These are phyloP conservation scores for Acanthamoeba castellanii DNA, from an alignment of 208 protist species.

Conservation along the genomic window DNA sequence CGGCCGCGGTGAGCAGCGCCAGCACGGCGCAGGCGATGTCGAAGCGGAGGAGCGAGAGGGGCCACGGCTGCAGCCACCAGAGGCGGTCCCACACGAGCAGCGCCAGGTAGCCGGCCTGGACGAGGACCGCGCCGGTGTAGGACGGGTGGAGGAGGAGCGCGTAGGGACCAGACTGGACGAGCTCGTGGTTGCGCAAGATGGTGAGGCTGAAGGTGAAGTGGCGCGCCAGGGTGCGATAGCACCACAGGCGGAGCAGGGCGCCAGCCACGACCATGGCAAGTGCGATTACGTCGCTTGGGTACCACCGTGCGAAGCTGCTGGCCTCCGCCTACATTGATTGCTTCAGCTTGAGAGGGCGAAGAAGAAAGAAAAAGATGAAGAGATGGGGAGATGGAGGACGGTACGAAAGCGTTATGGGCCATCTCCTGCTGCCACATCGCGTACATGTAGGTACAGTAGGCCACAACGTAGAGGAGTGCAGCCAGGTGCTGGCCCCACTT, in stretches of 20 bases:
- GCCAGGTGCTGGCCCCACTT: background rate
- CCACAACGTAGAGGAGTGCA: background rate
- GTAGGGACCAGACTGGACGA: conserved; percentile 37
- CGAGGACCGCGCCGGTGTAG: background rate
- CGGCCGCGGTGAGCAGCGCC: background rate
- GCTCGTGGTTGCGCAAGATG: conserved; percentile 38
- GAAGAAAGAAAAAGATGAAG: background rate
- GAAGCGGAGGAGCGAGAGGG: background rate
- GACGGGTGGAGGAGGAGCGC: conserved; percentile 36
- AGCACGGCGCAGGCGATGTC: background rate
- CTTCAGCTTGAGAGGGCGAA: background rate
- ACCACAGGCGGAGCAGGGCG: background rate
- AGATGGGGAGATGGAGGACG: background rate
- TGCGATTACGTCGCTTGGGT: background rate
- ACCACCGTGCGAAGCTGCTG: conserved; percentile 1
- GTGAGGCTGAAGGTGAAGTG: conserved; percentile 29
- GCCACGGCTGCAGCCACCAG: conserved; percentile 25
- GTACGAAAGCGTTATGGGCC: background rate
- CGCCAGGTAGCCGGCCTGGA: background rate
- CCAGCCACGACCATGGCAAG: background rate
- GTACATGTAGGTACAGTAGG: background rate
- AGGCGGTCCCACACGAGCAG: conserved; percentile 36
- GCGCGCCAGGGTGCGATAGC: conserved; percentile 14
- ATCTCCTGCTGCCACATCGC: background rate
- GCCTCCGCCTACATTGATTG: background rate